A percentile compares a stretch with the other conserved stretches of the same genome.
These are phyloP conservation scores for Linnemannia zychae DNA, from an alignment of 192 early-diverging fungal species.

Conservation along the genomic window DNA sequence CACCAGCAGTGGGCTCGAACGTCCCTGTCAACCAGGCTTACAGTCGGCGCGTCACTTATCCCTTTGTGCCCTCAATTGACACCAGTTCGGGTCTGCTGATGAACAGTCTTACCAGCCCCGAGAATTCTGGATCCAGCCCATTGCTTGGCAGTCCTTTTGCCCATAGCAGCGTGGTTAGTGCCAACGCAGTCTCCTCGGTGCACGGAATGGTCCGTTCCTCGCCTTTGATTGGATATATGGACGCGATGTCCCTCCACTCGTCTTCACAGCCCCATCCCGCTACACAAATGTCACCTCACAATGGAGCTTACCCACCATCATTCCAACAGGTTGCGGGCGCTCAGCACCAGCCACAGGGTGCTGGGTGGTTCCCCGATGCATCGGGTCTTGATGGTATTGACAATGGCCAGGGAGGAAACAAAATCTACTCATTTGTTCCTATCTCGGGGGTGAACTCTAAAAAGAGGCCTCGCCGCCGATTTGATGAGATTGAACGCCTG, in stretches of 20 bases:
- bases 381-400: background rate
- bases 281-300: constrained; percentile 11
- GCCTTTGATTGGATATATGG: constrained; percentile 50
- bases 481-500: constrained; percentile 76
- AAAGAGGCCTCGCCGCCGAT: constrained; percentile 70
- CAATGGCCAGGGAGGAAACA: constrained; percentile 40
- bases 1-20: background rate
- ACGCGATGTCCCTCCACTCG: constrained; percentile 35
- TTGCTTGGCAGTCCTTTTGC: constrained; percentile 39
- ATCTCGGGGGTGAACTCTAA: constrained; percentile 68
- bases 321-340: constrained; percentile 3
- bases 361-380: constrained; percentile 3
- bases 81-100: constrained; percentile 43
- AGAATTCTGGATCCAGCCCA: constrained; percentile 50
- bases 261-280: constrained; percentile 12
- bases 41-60: constrained; percentile 46
- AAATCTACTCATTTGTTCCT: constrained; percentile 68
- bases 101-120: constrained; percentile 40
- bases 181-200: constrained; percentile 17
- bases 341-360: constrained; percentile 15
- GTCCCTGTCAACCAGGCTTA: constrained; percentile 20
- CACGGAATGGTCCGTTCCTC: constrained; percentile 40
- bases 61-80: constrained; percentile 52
- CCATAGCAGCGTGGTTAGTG: constrained; percentile 26
- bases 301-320: constrained; percentile 13